Evolutionary conservation across 1,284 basidiomycete species (phyloP).

Genomic region (Moesziomyces globuligerus): DNA sequence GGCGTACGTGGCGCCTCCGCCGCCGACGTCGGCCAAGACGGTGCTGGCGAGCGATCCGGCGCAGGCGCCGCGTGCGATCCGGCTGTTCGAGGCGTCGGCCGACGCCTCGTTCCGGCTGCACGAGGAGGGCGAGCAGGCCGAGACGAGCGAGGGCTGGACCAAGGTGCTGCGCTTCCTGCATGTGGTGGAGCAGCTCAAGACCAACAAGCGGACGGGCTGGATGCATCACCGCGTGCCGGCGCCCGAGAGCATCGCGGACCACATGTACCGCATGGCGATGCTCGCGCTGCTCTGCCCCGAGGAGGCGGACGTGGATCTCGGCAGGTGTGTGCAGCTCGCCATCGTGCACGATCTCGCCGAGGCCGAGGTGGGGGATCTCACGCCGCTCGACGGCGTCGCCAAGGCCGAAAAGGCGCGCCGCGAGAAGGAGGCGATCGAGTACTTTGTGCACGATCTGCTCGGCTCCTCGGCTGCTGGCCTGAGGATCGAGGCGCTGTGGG

Average conservation of each 20-base stretch:
- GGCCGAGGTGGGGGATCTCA: conserved; percentile 94
- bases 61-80: conserved; percentile 41
- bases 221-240: conserved; percentile 58
- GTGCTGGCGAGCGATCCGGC: conserved; percentile 45
- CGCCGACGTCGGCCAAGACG: conserved; percentile 47
- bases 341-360: conserved; percentile 96
- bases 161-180: conserved; percentile 64
- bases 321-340: conserved; percentile 87
- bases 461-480: conserved; percentile 81
- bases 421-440: conserved; percentile 90
- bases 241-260: conserved; percentile 82
- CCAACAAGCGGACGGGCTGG: conserved; percentile 65
- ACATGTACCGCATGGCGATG: conserved; percentile 97
- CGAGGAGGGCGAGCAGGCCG: conserved; percentile 47
- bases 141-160: conserved; percentile 43
- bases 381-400: conserved; percentile 85
- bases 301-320: conserved; percentile 71
- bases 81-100: conserved; percentile 34
- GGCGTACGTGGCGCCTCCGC: conserved; percentile 59
- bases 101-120: conserved; percentile 37
- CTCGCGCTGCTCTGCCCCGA: conserved; percentile 81
- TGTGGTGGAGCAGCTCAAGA: conserved; percentile 60
- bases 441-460: conserved; percentile 88
- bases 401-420: conserved; percentile 81
- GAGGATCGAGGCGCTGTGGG: conserved; percentile 81